A percentile compares a stretch with the other conserved stretches of the same genome.
Conservation (phyloP, 73 alveolate species). For the Loxodes magnus region DNA sequence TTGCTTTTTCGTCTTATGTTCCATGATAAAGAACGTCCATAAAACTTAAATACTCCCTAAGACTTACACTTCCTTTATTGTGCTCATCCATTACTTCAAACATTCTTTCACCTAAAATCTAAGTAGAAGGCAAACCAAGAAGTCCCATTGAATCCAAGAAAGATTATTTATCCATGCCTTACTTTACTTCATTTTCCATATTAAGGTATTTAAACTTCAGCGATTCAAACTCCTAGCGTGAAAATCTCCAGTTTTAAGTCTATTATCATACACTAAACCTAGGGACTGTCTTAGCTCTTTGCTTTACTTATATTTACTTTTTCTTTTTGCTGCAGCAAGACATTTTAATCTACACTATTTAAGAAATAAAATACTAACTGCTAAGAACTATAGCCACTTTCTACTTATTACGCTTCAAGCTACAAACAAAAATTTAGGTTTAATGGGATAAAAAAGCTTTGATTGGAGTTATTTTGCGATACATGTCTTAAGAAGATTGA, state of each 20-base stretch:
- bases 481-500: too few relatives aligned
- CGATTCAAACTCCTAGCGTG: background rate
- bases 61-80: constrained; percentile 19
- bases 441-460: too few relatives aligned
- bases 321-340: constrained; percentile 9
- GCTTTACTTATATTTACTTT: too few relatives aligned
- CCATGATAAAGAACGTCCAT: constrained; percentile 54
- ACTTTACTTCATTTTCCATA: background rate
- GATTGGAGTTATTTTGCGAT: too few relatives aligned
- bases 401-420: too few relatives aligned
- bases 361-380: too few relatives aligned
- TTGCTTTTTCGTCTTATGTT: constrained; percentile 42
- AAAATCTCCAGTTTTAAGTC: background rate
- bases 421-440: too few relatives aligned
- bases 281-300: too few relatives aligned
- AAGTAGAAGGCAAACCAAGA: constrained; percentile 36
- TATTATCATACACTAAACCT: background rate
- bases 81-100: constrained; percentile 43
- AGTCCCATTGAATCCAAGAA: constrained; percentile 35
- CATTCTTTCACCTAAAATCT: constrained; percentile 46
- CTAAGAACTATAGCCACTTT: too few relatives aligned
- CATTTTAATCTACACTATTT: background rate
- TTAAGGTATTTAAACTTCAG: background rate
- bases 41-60: constrained; percentile 41
- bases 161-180: background rate